These are phyloP conservation scores for Coniella vitis DNA, from an alignment of 2,329 filamentous ascomycete species.

Conservation along the genomic window DNA sequence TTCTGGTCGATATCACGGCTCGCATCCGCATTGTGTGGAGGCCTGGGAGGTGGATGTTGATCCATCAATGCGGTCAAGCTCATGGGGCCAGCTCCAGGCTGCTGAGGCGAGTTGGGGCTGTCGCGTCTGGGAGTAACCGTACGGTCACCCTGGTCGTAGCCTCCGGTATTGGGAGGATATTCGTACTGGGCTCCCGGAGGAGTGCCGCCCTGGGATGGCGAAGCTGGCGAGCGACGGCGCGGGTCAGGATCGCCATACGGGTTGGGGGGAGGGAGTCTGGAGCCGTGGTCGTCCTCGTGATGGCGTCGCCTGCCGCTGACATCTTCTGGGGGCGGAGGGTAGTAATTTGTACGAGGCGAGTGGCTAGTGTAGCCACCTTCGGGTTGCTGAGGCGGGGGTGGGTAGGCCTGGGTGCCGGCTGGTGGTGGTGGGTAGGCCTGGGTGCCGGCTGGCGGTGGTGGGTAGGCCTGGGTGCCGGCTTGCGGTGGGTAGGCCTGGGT, in stretches of 20 bases:
- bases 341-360: constrained; percentile 30
- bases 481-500: constrained; percentile 17
- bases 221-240: constrained; percentile 42
- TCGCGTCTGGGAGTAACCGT: constrained; percentile 33
- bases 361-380: constrained; percentile 21
- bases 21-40: constrained; percentile 16
- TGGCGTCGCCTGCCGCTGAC: constrained; percentile 30
- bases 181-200: constrained; percentile 34
- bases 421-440: constrained; percentile 18
- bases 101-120: constrained; percentile 28
- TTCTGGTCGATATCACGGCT: constrained; percentile 45
- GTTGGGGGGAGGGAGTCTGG: constrained; percentile 38
- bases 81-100: constrained; percentile 31
- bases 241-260: constrained; percentile 43
- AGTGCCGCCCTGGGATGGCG: constrained; percentile 40
- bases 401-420: constrained; percentile 17
- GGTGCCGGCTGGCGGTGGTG: constrained; percentile 14
- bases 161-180: constrained; percentile 22
- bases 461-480: constrained; percentile 17
- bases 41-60: constrained; percentile 22
- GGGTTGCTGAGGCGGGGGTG: constrained; percentile 9
- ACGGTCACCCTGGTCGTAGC: constrained; percentile 25
- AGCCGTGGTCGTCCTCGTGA: constrained; percentile 33
- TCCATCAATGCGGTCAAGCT: constrained; percentile 46
- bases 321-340: constrained; percentile 30